Conservation (phyloP, 2,329 filamentous ascomycete genomes). For the Ascochyta koolunga region DNA sequence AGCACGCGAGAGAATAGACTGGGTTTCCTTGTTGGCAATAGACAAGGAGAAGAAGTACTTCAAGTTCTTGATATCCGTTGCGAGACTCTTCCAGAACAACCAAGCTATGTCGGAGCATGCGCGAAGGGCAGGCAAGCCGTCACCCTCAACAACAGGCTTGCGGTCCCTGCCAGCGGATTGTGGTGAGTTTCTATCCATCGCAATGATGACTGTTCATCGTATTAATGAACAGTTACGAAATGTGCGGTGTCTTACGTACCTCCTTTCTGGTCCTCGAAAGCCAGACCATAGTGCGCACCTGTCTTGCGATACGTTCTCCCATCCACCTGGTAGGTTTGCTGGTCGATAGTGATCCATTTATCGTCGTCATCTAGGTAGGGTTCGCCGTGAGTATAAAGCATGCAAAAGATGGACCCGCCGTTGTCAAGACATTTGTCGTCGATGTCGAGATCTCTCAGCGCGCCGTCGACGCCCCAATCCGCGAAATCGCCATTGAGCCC, state of each 20-base stretch:
- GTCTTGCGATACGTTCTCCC: not conserved
- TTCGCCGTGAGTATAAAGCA: constrained; percentile 1
- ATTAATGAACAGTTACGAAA: not conserved
- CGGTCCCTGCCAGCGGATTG: not conserved
- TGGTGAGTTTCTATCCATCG: constrained; percentile 5
- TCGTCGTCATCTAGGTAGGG: not conserved
- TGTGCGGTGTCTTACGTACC: not conserved
- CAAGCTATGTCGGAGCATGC: constrained; percentile 9
- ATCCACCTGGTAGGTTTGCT: not conserved
- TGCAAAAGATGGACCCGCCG: constrained; percentile 1
- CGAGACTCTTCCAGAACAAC: not conserved
- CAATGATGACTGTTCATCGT: not conserved
- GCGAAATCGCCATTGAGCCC: not conserved
- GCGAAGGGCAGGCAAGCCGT: not conserved
- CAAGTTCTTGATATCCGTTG: not conserved
- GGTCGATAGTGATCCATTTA: not conserved
- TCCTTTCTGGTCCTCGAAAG: not conserved
- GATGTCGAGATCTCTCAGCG: not conserved
- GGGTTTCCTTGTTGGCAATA: constrained; percentile 6
- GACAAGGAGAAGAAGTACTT: constrained; percentile 6
- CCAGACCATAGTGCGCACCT: constrained; percentile 4
- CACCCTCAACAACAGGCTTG: not conserved
- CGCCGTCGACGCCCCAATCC: constrained; percentile 1
- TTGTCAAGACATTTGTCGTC: not conserved
- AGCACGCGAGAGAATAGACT: not conserved